A percentile compares a stretch with the other conserved stretches of the same genome.
These are phyloP conservation scores for Pyrenophora tritici-repentis DNA, from an alignment of 2,329 filamentous ascomycete species.

Conservation along the genomic window DNA sequence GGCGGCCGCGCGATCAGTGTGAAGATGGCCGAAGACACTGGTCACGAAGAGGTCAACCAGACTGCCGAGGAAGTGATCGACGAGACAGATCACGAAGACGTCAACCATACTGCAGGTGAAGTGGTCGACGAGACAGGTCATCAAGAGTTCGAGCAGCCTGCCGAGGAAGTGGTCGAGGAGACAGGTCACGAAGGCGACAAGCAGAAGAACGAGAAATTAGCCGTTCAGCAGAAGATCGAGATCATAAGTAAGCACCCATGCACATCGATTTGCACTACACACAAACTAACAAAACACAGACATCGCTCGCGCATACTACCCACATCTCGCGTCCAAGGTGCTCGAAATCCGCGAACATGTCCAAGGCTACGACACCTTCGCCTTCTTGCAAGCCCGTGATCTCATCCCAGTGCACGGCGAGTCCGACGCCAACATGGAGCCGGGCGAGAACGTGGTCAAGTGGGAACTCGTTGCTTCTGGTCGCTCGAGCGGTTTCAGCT, in stretches of 20 bases:
- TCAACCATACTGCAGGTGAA: too few species aligned
- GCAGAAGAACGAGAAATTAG: too few species aligned
- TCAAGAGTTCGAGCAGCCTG: too few species aligned
- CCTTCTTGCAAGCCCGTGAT: conserved; percentile 19
- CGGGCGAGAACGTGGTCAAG: conserved; percentile 4
- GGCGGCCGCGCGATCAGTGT: conserved; percentile 8
- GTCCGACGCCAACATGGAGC: not conserved
- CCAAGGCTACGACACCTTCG: conserved; percentile 4
- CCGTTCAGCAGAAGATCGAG: too few species aligned
- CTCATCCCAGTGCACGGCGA: conserved; percentile 1
- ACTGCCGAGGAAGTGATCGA: conserved; percentile 12
- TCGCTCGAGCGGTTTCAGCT: conserved; percentile 4
- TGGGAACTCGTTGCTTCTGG: conserved; percentile 16
- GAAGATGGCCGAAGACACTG: conserved; percentile 1
- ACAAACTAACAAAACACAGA: not conserved
- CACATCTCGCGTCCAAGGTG: conserved; percentile 10
- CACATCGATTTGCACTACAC: not conserved
- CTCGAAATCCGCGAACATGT: conserved; percentile 17
- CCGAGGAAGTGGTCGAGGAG: too few species aligned
- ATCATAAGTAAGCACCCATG: conserved; percentile 14
- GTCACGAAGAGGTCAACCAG: conserved; percentile 7
- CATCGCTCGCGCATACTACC: not conserved
- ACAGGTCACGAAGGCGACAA: too few species aligned
- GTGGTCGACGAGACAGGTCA: too few species aligned
- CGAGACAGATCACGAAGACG: too few species aligned